Conservation (phyloP, 2,329 filamentous ascomycete species). For the Ophiostoma sp. region DNA sequence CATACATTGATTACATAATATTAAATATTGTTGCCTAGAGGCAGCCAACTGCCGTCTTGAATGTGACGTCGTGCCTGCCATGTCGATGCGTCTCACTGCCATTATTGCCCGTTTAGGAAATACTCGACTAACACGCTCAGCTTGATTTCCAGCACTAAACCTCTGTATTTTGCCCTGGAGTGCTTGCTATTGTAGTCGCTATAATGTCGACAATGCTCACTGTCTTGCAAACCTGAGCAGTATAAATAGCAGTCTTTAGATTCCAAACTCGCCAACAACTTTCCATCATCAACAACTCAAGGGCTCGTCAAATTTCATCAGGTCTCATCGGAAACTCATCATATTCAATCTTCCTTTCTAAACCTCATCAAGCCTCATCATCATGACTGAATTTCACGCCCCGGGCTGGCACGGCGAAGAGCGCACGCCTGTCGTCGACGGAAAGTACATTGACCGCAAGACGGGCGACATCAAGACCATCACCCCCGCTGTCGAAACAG, state of each 20-base stretch:
- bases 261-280: background rate
- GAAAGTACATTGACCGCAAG: conserved; percentile 11
- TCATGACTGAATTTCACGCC: conserved; percentile 2
- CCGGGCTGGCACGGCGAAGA: conserved; percentile 16
- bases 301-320: background rate
- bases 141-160: background rate
- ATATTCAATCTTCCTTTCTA: background rate
- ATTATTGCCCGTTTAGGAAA: conserved; percentile 5
- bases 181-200: background rate
- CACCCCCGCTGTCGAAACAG: background rate
- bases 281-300: background rate
- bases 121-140: background rate
- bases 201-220: background rate
- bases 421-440: conserved; percentile 8
- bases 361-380: background rate
- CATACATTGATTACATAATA: background rate
- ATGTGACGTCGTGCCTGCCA: background rate
- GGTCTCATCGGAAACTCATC: background rate
- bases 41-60: conserved; percentile 5
- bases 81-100: background rate
- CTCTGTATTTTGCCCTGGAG: background rate
- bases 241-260: conserved; percentile 3
- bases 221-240: background rate
- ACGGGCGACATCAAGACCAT: conserved; percentile 12
- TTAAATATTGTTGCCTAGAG: background rate